These are phyloP conservation scores for Colletotrichum filicis DNA, from an alignment of 2,329 filamentous ascomycete species.

Conservation along the genomic window DNA sequence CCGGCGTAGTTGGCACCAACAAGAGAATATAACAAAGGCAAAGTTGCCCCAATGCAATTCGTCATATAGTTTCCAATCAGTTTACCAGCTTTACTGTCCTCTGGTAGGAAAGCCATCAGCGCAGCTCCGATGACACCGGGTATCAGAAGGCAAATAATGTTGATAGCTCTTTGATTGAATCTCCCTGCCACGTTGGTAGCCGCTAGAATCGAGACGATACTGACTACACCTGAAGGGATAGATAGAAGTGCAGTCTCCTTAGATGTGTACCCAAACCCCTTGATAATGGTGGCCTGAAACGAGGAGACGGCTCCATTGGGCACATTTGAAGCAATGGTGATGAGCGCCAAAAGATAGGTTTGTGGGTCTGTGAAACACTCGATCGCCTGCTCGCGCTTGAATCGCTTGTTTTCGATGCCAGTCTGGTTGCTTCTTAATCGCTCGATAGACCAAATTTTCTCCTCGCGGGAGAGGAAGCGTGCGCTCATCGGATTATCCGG, in stretches of 20 bases:
- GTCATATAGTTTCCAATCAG: constrained; percentile 74
- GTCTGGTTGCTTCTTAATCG: constrained; percentile 80
- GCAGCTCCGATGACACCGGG: constrained; percentile 59
- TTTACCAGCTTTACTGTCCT: constrained; percentile 55
- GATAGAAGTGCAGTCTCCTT: constrained; percentile 70
- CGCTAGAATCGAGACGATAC: constrained; percentile 68
- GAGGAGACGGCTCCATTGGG: constrained; percentile 72
- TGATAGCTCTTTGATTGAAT: constrained; percentile 62
- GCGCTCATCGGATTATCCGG: constrained; percentile 66
- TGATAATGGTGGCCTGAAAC: constrained; percentile 73
- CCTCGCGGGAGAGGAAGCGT: constrained; percentile 67
- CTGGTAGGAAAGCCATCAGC: constrained; percentile 66
- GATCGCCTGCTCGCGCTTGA: constrained; percentile 73
- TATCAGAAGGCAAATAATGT: constrained; percentile 39
- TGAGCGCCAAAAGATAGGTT: constrained; percentile 68
- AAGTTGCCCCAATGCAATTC: constrained; percentile 73
- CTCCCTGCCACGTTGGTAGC: constrained; percentile 68
- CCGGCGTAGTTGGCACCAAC: constrained; percentile 76
- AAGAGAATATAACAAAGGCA: constrained; percentile 75
- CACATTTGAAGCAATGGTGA: constrained; percentile 71
- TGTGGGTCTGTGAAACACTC: constrained; percentile 61
- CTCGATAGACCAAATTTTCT: constrained; percentile 76
- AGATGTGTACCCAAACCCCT: constrained; percentile 70
- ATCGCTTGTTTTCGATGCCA: constrained; percentile 78
- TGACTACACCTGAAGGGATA: constrained; percentile 74